These are phyloP conservation scores for Wilhelminamyces savonicus DNA, from an alignment of 805 yeast genomes.

Conservation along the genomic window DNA sequence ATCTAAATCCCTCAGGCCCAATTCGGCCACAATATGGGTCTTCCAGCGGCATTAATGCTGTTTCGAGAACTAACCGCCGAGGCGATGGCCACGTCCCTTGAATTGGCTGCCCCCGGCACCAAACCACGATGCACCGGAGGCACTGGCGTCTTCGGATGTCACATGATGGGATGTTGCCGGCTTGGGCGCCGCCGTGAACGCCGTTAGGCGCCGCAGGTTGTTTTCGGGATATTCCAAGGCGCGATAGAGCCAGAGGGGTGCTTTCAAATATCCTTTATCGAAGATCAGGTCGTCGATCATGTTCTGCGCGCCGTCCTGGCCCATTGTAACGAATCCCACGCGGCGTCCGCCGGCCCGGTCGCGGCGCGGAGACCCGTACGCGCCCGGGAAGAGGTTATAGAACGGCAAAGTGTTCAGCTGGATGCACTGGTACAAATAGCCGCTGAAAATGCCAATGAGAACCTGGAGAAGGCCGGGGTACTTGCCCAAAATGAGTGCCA, in stretches of 20 bases:
- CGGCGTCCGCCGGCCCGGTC: conserved; percentile 18
- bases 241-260: conserved; percentile 41
- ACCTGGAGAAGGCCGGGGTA: conserved; percentile 33
- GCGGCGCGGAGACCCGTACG: conserved; percentile 14
- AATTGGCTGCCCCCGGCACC: conserved; percentile 12
- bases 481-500: conserved; percentile 37
- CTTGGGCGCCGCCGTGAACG: conserved; percentile 11
- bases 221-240: conserved; percentile 23
- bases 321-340: conserved; percentile 3
- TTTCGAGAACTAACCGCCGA: conserved; percentile 20
- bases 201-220: conserved; percentile 20
- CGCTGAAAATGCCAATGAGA: conserved; percentile 47
- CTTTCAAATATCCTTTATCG: conserved; percentile 48
- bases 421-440: conserved; percentile 55
- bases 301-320: not conserved
- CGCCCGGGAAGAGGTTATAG: conserved; percentile 31
- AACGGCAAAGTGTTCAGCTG: conserved; percentile 49
- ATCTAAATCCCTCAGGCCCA: too few species aligned
- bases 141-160: conserved; percentile 1
- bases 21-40: too few species aligned
- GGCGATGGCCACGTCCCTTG: conserved; percentile 30
- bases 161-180: not conserved
- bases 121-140: conserved; percentile 9
- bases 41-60: too few species aligned
- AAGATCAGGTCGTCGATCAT: conserved; percentile 38